Conservation (phyloP, 495 filamentous ascomycete genomes). For the Aspergillus bridgeri region DNA sequence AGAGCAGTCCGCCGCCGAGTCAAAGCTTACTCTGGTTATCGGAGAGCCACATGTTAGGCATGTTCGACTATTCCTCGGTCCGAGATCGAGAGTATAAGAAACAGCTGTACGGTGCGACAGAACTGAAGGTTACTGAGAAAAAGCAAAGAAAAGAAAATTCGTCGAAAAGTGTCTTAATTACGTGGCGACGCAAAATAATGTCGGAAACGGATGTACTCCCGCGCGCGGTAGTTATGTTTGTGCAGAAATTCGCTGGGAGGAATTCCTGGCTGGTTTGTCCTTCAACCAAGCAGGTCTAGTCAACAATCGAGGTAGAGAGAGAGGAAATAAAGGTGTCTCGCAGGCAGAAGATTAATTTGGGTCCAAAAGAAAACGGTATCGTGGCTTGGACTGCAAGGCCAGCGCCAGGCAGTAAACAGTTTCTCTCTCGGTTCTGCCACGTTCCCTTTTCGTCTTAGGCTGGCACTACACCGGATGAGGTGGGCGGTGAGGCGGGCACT, state of each 20-base stretch:
- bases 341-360: not conserved
- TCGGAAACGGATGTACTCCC: not conserved
- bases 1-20: not conserved
- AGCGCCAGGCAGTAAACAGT: not conserved
- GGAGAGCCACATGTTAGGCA: conserved; percentile 89
- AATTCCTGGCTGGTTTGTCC: not conserved
- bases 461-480: conserved; percentile 11
- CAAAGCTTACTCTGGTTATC: conserved; percentile 82
- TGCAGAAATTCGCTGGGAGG: not conserved
- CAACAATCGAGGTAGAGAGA: not conserved
- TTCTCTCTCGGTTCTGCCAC: conserved; percentile 23
- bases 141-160: not conserved
- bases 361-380: not conserved
- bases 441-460: conserved; percentile 14
- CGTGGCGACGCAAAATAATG: not conserved
- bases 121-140: not conserved
- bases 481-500: conserved; percentile 16
- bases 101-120: not conserved
- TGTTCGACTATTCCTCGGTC: conserved; percentile 14
- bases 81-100: not conserved
- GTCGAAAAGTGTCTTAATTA: not conserved
- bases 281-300: not conserved
- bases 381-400: not conserved
- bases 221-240: not conserved
- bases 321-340: not conserved